A percentile compares a stretch with the other conserved stretches of the same genome.
Conservation (phyloP, 129 eudicot species). For the Tagetes patula region DNA sequence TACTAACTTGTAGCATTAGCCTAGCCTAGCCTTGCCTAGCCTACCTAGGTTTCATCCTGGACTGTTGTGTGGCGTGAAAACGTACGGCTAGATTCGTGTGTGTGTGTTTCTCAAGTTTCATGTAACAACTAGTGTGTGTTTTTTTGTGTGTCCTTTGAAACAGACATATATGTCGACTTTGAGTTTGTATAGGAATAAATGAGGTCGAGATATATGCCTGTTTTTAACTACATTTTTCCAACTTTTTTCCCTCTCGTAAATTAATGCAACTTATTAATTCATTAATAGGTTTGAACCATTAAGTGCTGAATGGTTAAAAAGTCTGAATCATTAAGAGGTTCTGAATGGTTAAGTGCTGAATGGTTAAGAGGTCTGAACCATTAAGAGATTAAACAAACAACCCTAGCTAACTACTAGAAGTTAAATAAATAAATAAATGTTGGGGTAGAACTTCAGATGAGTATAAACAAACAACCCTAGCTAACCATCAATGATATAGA, state of each 20-base stretch:
- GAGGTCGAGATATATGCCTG: slow-evolving; percentile 41
- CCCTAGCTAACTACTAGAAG: no score
- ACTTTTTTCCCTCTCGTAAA: not conserved
- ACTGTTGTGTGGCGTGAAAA: slow-evolving; percentile 21
- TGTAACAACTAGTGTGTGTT: slow-evolving; percentile 38
- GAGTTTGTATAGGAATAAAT: slow-evolving; percentile 37
- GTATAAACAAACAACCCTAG: no score
- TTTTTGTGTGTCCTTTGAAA: slow-evolving; percentile 43
- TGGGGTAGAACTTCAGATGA: no score
- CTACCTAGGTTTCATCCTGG: not conserved
- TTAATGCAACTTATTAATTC: slow-evolving; percentile 1
- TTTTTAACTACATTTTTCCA: slow-evolving; percentile 16
- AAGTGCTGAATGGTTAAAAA: no score
- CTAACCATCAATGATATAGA: no score
- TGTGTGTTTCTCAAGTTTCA: slow-evolving; percentile 43
- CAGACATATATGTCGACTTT: slow-evolving; percentile 34
- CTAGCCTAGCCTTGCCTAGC: not conserved
- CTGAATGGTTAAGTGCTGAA: no score
- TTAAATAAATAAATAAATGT: no score
- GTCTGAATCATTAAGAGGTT: no score
- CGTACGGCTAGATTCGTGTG: slow-evolving; percentile 34
- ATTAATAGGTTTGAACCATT: no score
- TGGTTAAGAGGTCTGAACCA: no score
- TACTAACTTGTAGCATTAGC: slow-evolving; percentile 32
- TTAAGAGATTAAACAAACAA: no score